These are phyloP conservation scores for Xylariaceae sp. DNA, from an alignment of 2,329 filamentous ascomycete species.

Conservation along the genomic window DNA sequence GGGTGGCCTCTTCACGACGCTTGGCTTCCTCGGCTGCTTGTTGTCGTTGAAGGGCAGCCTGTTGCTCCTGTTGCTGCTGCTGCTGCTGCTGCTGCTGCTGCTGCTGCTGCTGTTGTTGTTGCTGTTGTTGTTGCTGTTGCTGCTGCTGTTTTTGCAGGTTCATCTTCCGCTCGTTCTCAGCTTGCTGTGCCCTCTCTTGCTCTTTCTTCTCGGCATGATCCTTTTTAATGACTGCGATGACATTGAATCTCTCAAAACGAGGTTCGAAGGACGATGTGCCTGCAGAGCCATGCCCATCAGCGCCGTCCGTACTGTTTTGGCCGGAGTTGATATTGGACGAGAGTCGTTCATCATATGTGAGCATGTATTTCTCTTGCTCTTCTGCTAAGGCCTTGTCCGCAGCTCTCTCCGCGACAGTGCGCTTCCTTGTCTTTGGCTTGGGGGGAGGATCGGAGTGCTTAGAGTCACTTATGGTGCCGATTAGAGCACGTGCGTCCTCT, in stretches of 20 bases:
- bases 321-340: slow-evolving; percentile 56
- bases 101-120: slow-evolving; percentile 40
- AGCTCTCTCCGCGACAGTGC: slow-evolving; percentile 89
- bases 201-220: slow-evolving; percentile 74
- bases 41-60: slow-evolving; percentile 31
- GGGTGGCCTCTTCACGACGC: slow-evolving; percentile 19
- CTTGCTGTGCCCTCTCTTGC: slow-evolving; percentile 67
- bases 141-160: slow-evolving; percentile 44
- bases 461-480: slow-evolving; percentile 70
- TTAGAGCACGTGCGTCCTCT: slow-evolving; percentile 65
- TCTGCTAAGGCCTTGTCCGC: slow-evolving; percentile 91
- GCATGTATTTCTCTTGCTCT: slow-evolving; percentile 87
- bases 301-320: slow-evolving; percentile 53
- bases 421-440: slow-evolving; percentile 82
- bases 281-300: slow-evolving; percentile 70
- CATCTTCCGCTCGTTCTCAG: slow-evolving; percentile 54
- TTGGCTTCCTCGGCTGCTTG: slow-evolving; percentile 23
- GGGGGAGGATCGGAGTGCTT: slow-evolving; percentile 74
- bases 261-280: slow-evolving; percentile 74
- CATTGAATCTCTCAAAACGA: slow-evolving; percentile 87
- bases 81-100: slow-evolving; percentile 41
- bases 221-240: slow-evolving; percentile 77
- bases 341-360: slow-evolving; percentile 82
- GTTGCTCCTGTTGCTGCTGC: slow-evolving; percentile 40
- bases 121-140: slow-evolving; percentile 41